Conservation (phyloP, 2,329 filamentous ascomycete genomes). For the Aureobasidium lini region DNA sequence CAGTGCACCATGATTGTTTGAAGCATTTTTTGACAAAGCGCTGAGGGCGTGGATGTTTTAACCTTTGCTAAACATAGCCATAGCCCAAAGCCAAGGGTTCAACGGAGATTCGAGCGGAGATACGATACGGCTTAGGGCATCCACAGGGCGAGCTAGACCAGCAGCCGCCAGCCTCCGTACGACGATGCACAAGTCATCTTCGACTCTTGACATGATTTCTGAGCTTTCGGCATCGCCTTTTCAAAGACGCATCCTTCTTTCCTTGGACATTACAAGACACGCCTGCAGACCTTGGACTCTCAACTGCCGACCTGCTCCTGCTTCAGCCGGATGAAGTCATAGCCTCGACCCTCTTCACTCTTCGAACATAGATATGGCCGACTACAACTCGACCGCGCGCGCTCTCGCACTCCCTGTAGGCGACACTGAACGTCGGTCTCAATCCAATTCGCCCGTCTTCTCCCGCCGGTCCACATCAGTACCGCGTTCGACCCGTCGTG, state of each 20-base stretch:
- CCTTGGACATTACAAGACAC: neutral
- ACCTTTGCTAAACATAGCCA: neutral
- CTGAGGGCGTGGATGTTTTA: neutral
- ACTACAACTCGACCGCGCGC: slow-evolving; percentile 41
- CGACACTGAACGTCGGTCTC: slow-evolving; percentile 30
- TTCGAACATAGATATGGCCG: slow-evolving; percentile 26
- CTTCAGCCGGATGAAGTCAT: neutral
- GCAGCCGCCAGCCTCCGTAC: neutral
- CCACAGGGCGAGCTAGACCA: neutral
- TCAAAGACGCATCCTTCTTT: neutral
- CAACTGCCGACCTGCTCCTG: neutral
- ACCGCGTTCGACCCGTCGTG: slow-evolving; percentile 29
- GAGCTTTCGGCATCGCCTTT: neutral
- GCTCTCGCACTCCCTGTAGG: slow-evolving; percentile 47
- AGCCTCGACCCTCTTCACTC: neutral
- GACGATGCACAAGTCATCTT: neutral
- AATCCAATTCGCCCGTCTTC: slow-evolving; percentile 45
- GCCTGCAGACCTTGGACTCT: neutral
- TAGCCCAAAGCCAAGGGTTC: neutral
- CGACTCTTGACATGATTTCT: neutral
- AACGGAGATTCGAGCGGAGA: neutral
- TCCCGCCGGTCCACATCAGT: slow-evolving; percentile 35
- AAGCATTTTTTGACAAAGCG: neutral
- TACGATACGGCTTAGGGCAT: neutral
- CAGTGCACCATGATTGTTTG: neutral